phyloP scores from a whole-genome alignment of 164 flowering plant species.

The Stephania cephalantha region DNA sequence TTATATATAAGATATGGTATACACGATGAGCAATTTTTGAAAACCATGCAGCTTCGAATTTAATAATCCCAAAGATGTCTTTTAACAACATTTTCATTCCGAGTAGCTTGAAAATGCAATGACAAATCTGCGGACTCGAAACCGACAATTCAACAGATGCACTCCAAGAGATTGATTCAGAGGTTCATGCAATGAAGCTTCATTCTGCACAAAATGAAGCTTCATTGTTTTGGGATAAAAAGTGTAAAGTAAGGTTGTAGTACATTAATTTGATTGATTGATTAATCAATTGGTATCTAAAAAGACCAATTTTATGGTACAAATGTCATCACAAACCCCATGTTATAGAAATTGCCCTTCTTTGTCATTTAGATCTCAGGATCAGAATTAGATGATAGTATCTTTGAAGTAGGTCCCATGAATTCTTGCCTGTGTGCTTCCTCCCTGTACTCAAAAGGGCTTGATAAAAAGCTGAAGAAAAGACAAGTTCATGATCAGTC shows the following conservation, averaged over 20 bases:
- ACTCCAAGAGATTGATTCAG: no score
- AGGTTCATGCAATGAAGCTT: no score
- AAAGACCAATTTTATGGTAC: neutral
- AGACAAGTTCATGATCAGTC: conserved; percentile 1
- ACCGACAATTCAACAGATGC: no score
- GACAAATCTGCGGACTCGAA: no score
- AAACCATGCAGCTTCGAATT: no score
- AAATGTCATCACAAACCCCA: neutral
- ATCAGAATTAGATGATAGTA: neutral
- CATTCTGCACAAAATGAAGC: no score
- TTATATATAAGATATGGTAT: no score
- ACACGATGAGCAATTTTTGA: no score
- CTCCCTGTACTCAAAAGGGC: neutral
- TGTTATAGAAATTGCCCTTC: neutral
- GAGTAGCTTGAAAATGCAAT: no score
- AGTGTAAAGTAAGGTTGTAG: neutral
- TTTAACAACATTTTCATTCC: no score
- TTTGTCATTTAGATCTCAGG: neutral
- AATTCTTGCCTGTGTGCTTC: neutral
- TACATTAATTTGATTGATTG: neutral
- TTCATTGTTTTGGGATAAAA: neutral
- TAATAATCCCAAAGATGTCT: no score
- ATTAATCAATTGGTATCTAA: neutral
- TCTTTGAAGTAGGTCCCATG: neutral
- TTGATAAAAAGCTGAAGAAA: neutral